phyloP scores from a whole-genome alignment of 2,329 filamentous ascomycete species.

The Cladosporium velox region DNA sequence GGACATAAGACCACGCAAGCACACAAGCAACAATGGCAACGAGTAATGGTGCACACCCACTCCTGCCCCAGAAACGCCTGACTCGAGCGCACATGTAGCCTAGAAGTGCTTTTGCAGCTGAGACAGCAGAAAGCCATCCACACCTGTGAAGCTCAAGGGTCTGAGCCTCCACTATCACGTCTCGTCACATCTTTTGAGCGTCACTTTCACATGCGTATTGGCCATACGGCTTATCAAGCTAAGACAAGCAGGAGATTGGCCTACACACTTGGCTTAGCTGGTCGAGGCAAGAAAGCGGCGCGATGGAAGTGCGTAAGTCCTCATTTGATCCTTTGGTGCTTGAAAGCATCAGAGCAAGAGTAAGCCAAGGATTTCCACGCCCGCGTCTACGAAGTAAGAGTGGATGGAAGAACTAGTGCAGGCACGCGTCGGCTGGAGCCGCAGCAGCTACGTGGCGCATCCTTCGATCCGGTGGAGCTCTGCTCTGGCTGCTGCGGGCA shows the following conservation, averaged over 20 bases:
- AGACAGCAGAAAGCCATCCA: not conserved
- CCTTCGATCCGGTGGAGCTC: not conserved
- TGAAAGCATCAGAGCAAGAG: not conserved
- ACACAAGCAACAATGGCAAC: not conserved
- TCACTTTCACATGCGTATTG: not conserved
- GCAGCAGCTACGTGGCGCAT: not conserved
- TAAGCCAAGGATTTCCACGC: not conserved
- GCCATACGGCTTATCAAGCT: not conserved
- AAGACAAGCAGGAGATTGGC: not conserved
- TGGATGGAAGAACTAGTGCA: not conserved
- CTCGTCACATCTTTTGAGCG: not conserved
- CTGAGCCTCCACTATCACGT: not conserved
- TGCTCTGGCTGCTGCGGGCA: not conserved
- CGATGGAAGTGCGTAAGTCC: not conserved
- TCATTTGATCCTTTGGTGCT: not conserved
- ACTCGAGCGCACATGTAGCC: not conserved
- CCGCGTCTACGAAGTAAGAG: not conserved
- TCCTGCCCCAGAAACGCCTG: not conserved
- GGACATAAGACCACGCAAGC: not conserved
- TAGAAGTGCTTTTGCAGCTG: not conserved
- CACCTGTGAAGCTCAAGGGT: not conserved
- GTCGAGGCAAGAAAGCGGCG: not conserved
- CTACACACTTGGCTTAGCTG: not conserved
- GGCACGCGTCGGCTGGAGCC: not conserved
- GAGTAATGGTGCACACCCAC: too few relatives aligned